These are phyloP conservation scores for Hypoxylon sp. DNA, from an alignment of 2,329 filamentous ascomycete genomes.

Conservation along the genomic window DNA sequence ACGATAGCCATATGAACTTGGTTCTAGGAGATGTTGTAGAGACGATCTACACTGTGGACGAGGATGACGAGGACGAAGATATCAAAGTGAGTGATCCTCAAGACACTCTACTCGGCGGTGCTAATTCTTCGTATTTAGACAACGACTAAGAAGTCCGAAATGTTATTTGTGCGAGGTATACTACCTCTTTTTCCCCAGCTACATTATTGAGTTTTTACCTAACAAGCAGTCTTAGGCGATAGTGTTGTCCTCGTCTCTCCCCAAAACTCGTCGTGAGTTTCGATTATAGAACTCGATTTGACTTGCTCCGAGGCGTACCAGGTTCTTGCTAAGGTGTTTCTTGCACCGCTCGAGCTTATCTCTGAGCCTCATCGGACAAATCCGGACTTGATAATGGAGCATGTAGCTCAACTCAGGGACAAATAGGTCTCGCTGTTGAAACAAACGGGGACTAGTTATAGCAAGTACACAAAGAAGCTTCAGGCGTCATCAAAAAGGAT, in stretches of 20 bases:
- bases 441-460: slow-evolving; percentile 1
- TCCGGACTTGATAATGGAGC: not conserved
- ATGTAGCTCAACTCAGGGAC: slow-evolving; percentile 11
- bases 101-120: not conserved
- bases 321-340: not conserved
- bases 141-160: slow-evolving; percentile 96
- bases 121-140: slow-evolving; percentile 69
- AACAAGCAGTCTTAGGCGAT: slow-evolving; percentile 67
- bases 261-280: slow-evolving; percentile 62
- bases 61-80: slow-evolving; percentile 85
- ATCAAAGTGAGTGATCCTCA: slow-evolving; percentile 73
- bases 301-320: not conserved
- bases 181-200: slow-evolving; percentile 54
- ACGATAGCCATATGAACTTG: slow-evolving; percentile 98
- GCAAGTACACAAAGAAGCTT: slow-evolving; percentile 8
- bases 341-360: slow-evolving; percentile 6
- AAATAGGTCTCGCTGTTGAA: slow-evolving; percentile 6
- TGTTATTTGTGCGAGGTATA: slow-evolving; percentile 96
- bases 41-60: slow-evolving; percentile 94
- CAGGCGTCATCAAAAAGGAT: slow-evolving; percentile 1
- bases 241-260: slow-evolving; percentile 81
- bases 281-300: not conserved
- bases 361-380: slow-evolving; percentile 7
- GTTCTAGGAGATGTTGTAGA: slow-evolving; percentile 97
- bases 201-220: slow-evolving; percentile 38